Evolutionary conservation across 208 protist genomes (phyloP).

Genomic region (Leishmania mexicana): DNA sequence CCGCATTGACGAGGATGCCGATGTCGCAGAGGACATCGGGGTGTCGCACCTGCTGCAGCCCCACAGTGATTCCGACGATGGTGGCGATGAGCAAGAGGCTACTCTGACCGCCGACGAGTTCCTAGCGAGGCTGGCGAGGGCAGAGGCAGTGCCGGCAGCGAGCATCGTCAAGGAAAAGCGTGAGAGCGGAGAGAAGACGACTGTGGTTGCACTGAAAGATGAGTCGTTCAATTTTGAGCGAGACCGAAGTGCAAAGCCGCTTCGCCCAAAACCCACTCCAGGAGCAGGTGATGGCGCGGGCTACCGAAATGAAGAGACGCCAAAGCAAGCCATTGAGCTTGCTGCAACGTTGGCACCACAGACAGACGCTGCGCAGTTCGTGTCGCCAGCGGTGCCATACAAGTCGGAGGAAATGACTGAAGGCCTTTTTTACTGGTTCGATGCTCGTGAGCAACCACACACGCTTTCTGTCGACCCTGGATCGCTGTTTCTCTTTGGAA

Average conservation of each 20-base stretch:
- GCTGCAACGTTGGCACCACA: conserved; percentile 19
- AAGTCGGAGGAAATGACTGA: conserved; percentile 22
- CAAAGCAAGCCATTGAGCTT: conserved; percentile 32
- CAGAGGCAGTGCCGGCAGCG: conserved; percentile 6
- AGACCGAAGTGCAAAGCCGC: conserved; percentile 5
- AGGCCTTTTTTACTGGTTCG: conserved; percentile 86
- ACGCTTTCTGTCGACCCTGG: conserved; percentile 68
- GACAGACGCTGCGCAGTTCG: conserved; percentile 1
- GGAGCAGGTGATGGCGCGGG: conserved; percentile 15
- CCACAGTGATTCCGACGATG: conserved; percentile 25
- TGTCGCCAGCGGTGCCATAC: not conserved
- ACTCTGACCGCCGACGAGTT: conserved; percentile 42
- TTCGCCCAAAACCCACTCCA: not conserved
- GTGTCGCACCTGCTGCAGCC: conserved; percentile 54
- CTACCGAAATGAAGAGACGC: conserved; percentile 38
- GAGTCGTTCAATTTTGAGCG: conserved; percentile 28
- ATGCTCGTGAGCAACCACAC: conserved; percentile 86
- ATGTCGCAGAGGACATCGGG: conserved; percentile 41
- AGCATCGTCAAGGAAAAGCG: conserved; percentile 8
- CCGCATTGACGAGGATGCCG: conserved; percentile 44
- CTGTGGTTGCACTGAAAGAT: conserved; percentile 38
- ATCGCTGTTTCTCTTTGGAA: conserved; percentile 93
- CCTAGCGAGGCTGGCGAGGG: conserved; percentile 27
- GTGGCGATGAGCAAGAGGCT: conserved; percentile 36
- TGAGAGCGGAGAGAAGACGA: conserved; percentile 4